Evolutionary conservation across 2,329 filamentous ascomycete species (phyloP), one percentile per base, ranked within the genome.

Genomic region (Paecilomyces fulvus): DNA sequence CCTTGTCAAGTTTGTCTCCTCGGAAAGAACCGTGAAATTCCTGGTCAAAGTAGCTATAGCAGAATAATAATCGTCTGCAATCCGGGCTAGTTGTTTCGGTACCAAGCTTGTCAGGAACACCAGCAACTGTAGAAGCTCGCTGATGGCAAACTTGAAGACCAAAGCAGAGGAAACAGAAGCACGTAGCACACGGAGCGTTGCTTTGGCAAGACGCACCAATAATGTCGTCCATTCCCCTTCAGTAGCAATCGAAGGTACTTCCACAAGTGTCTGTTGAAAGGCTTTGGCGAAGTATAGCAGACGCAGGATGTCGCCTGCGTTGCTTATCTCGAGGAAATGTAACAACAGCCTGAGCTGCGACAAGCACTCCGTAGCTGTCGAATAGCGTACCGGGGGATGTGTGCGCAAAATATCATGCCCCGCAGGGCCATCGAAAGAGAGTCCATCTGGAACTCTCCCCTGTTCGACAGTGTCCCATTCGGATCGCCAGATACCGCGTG

Each of bases 301-400:
- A n/a, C 76, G 71, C 37, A 67, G 58, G 17, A 71, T 61, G 59
- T 77, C 75, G 52, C 67, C 66, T 25, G 65, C 64, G 48, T 73
- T 70, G 53, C 66, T 78, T 11, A 87, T 69, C 53, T 81, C 79
- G 58, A 89, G 80, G 60, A 87, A 86, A 63, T 88, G 84, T 12
- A 87, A 80, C 28, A 90, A 73, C 28, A 89, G 77, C 78, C 85
- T 86, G 43, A 90, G 70, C 37, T 83, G 79, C 9, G 73, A 70
- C 46, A 83, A 61, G 55, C 75, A 73, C 49, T 72, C 66, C n/a
- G 64, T 61, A 21, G 68, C 65, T 20, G 67, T 68, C 25, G 60
- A 57, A 63, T 76, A 77, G 25, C 63, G 62, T 25, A 61, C 55
- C n/a, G 67, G 63, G 52, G 59, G 58, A 82, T 67, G 25, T 84